A percentile compares a stretch with the other conserved stretches of the same genome.
Conservation (phyloP, 2,329 filamentous ascomycete species). For the Aureobasidium pullulans region DNA sequence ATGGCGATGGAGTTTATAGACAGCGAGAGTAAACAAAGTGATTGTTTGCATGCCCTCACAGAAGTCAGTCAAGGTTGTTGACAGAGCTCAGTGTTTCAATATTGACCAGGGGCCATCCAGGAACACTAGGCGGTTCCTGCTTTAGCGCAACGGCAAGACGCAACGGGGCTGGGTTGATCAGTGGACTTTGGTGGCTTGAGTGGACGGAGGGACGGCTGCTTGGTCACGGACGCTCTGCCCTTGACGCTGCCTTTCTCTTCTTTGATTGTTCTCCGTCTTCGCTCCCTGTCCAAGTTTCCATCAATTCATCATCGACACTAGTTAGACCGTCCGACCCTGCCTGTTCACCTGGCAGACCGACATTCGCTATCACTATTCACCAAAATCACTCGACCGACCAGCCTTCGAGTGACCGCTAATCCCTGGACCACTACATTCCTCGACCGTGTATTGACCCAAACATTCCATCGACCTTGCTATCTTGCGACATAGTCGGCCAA, state of each 20-base stretch:
- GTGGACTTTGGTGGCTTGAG: background rate
- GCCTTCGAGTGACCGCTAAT: background rate
- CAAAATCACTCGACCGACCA: background rate
- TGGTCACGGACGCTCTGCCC: background rate
- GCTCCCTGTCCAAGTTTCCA: constrained; percentile 7
- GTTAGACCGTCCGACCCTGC: constrained; percentile 9
- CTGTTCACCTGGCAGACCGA: constrained; percentile 12
- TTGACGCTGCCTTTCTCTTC: constrained; percentile 2
- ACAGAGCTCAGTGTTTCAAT: constrained; percentile 3
- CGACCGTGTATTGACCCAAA: constrained; percentile 6
- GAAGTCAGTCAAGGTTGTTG: background rate
- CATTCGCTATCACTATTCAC: constrained; percentile 8
- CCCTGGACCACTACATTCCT: constrained; percentile 8
- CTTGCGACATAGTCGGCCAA: constrained; percentile 1
- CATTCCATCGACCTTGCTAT: background rate
- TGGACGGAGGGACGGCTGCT: background rate
- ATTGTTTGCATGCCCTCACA: background rate
- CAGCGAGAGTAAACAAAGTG: background rate
- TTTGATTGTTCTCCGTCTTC: constrained; percentile 13
- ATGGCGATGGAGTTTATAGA: background rate
- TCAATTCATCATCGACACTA: constrained; percentile 5
- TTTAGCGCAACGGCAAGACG: constrained; percentile 7
- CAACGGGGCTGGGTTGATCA: constrained; percentile 12
- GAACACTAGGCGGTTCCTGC: constrained; percentile 12
- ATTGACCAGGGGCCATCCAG: background rate